Conservation (phyloP, 495 filamentous ascomycete genomes). For the Trichoderma orchidacearum region DNA sequence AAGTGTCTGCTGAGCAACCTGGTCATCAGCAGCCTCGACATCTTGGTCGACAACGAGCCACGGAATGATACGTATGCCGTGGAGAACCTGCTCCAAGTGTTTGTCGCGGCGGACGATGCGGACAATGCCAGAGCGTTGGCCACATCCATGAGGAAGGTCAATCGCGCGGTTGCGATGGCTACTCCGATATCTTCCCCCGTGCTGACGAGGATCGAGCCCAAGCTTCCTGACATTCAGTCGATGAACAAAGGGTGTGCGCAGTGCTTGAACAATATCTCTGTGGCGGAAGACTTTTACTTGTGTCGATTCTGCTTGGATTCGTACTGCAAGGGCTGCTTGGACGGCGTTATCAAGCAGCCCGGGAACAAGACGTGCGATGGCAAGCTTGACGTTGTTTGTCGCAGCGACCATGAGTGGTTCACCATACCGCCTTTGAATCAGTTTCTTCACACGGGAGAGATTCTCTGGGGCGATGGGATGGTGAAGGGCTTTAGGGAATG, state of each 20-base stretch:
- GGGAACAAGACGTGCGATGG: background rate
- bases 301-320: background rate
- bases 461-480: background rate
- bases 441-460: constrained; percentile 1
- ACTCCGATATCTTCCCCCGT: background rate
- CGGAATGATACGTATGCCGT: constrained; percentile 1
- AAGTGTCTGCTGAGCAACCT: background rate
- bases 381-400: background rate
- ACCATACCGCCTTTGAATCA: background rate
- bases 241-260: background rate
- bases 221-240: constrained; percentile 3
- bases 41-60: constrained; percentile 3
- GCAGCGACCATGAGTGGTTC: constrained; percentile 3
- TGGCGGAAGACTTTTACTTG: background rate
- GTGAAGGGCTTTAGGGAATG: background rate
- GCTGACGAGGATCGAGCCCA: background rate
- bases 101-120: background rate
- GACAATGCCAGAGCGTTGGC: constrained; percentile 1
- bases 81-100: background rate
- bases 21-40: background rate
- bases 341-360: background rate
- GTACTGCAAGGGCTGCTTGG: background rate
- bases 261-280: constrained; percentile 1
- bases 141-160: background rate
- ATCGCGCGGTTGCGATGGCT: background rate